Conservation (phyloP, 163 green algal species). For the Coccomyxa subellipsoidea region DNA sequence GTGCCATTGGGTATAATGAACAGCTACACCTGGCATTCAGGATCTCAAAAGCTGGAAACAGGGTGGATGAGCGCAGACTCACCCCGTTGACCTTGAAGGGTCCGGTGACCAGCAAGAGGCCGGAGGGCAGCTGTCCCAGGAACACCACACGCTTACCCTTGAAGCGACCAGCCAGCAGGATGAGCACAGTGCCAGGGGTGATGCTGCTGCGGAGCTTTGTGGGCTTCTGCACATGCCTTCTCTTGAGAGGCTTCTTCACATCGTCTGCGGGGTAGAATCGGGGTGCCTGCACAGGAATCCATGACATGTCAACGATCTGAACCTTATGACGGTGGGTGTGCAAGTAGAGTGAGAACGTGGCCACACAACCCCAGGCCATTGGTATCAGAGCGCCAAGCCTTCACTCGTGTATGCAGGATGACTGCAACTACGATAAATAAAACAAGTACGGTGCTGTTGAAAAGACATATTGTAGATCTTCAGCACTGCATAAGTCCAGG, state of each 20-base stretch:
- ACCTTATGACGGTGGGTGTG: too few relatives aligned
- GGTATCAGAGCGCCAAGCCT: too few relatives aligned
- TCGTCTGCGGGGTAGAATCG: conserved; percentile 91
- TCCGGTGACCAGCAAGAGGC: conserved; percentile 94
- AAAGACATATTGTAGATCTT: too few relatives aligned
- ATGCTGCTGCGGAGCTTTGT: conserved; percentile 90
- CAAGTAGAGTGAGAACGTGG: too few relatives aligned
- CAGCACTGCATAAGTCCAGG: too few relatives aligned
- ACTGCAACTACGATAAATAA: too few relatives aligned
- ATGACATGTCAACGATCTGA: too few relatives aligned
- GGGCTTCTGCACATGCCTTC: conserved; percentile 55
- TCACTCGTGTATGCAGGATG: too few relatives aligned
- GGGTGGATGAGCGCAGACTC: neutral
- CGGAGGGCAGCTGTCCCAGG: conserved; percentile 90
- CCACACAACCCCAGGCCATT: too few relatives aligned
- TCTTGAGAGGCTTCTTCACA: conserved; percentile 68
- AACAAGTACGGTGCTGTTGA: too few relatives aligned
- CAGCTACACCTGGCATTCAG: too few relatives aligned
- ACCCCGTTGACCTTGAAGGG: conserved; percentile 97
- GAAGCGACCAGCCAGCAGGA: conserved; percentile 95
- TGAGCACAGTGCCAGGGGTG: conserved; percentile 94
- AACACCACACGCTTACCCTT: conserved; percentile 99
- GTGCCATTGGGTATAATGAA: too few relatives aligned
- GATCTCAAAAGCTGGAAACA: neutral
- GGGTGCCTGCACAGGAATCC: conserved; percentile 32